A percentile compares a stretch with the other conserved stretches of the same genome.
These are phyloP conservation scores for Ogataea nakhonphanomensis DNA, from an alignment of 805 yeast species.

Conservation along the genomic window DNA sequence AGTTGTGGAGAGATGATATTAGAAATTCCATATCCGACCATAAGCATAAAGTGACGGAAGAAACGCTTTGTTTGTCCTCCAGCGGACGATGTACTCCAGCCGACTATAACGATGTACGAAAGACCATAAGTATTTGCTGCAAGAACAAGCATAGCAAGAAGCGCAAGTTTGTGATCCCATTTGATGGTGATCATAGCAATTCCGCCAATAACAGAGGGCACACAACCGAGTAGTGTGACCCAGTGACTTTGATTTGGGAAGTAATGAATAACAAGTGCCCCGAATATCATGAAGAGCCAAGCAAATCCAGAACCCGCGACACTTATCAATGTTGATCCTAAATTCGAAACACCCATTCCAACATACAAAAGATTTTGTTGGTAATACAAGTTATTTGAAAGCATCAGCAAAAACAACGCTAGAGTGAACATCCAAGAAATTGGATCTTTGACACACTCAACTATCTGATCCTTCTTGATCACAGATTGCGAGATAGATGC, in stretches of 20 bases:
- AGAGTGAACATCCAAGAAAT: slow-evolving; percentile 41
- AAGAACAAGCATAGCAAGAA: slow-evolving; percentile 45
- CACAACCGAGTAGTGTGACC: slow-evolving; percentile 5
- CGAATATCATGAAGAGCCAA: slow-evolving; percentile 35
- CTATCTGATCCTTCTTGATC: slow-evolving; percentile 46
- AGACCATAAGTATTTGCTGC: slow-evolving; percentile 40
- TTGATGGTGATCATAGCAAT: slow-evolving; percentile 44
- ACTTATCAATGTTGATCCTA: slow-evolving; percentile 48
- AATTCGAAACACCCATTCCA: slow-evolving; percentile 38
- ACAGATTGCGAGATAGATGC: slow-evolving; percentile 42
- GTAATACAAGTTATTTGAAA: slow-evolving; percentile 52
- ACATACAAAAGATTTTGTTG: slow-evolving; percentile 49
- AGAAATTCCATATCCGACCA: slow-evolving; percentile 46
- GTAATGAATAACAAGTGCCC: slow-evolving; percentile 35
- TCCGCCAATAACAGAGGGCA: slow-evolving; percentile 40
- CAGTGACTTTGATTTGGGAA: slow-evolving; percentile 38
- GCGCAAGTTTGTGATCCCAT: slow-evolving; percentile 42
- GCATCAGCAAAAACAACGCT: slow-evolving; percentile 42
- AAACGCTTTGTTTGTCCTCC: slow-evolving; percentile 51
- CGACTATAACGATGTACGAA: slow-evolving; percentile 26
- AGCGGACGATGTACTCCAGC: slow-evolving; percentile 30
- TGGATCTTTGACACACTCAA: slow-evolving; percentile 50
- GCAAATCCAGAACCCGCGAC: slow-evolving; percentile 49
- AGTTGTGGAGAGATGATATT: slow-evolving; percentile 56
- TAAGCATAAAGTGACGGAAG: slow-evolving; percentile 44